These are phyloP conservation scores for Russula lepida DNA, from an alignment of 768 basidiomycete species.

Conservation along the genomic window DNA sequence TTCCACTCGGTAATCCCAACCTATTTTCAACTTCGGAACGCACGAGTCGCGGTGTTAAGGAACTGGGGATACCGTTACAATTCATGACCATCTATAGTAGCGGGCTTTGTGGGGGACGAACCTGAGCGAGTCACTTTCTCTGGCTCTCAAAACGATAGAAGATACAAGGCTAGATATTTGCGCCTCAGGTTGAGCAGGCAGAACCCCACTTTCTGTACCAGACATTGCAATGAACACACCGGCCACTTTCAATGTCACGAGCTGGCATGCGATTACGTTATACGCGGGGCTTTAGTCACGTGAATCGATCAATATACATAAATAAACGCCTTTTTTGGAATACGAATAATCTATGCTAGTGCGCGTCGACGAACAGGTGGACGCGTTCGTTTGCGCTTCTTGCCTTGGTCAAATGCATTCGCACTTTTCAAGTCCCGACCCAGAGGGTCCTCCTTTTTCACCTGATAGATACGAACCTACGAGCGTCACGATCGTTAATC, in stretches of 20 bases:
- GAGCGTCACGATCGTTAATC: neutral
- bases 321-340: neutral
- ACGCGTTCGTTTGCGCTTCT: conserved; percentile 80
- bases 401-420: conserved; percentile 76
- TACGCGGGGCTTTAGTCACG: conserved; percentile 1
- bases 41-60: conserved; percentile 14
- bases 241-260: too few relatives aligned
- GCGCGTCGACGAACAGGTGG: conserved; percentile 54
- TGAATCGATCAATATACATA: neutral
- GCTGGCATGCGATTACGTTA: neutral
- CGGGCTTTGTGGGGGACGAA: neutral
- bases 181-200: neutral
- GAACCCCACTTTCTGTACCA: neutral
- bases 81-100: neutral
- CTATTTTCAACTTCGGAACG: conserved; percentile 4
- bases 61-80: neutral
- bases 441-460: conserved; percentile 87
- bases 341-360: conserved; percentile 24
- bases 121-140: neutral
- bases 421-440: conserved; percentile 87
- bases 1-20: neutral
- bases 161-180: conserved; percentile 1
- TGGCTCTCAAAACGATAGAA: conserved; percentile 7
- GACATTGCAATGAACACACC: neutral
- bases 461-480: conserved; percentile 86